Base-by-base conservation (phyloP, 75 land plant species). In the Pinus taeda region DNA sequence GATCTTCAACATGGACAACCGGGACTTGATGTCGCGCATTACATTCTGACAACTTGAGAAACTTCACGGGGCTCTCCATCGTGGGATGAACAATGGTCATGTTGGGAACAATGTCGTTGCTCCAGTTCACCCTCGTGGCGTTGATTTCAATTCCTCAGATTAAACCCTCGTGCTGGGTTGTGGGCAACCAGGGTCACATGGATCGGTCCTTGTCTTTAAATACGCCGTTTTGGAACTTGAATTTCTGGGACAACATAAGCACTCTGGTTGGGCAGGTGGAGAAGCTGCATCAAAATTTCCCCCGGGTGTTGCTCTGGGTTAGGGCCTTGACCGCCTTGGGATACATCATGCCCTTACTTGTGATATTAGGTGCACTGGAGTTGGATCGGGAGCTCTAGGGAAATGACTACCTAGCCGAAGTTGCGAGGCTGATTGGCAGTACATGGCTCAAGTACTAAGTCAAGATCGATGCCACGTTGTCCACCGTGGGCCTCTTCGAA, bases 141-240 rank as follows among this genome's bases (percentile, higher is more conserved):
- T 8, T 85, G 17, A 14, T 83, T 24, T 60, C 95, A 4, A 59
- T 92, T 20, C 98, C 98, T 57, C 76, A 78, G 62, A 72, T 95
- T 6, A 36, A 74, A 45, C 90, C 88, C 12, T 2, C 15, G 30
- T 56, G 91, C 33, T 95, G 98, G 93, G 3, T 65, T 2, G 49
- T 12, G 0, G 79, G 79, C 1, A 62, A 59, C 29, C 73, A 81
- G 18, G 67, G 78, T 9, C 59, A 70, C 13, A 82, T 76, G 11
- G 80, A 95, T 33, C 90, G 98, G 91, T 81, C 81, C 15, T 33
- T 83, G 12, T 61, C 21, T 29, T 76, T 93, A 39, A 95, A 95
- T 78, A 92, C 89, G 8, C 86, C 90, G 5, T 95, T 95, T 57
- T 95, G 95, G 98, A 95, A n/a, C n/a, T n/a, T n/a, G n/a, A n/a